Percentiles rank a stretch among this genome's conserved stretches.
phyloP scores from a whole-genome alignment of 2,329 filamentous ascomycete genomes.

The Ceratocystiopsis brevicomis region DNA sequence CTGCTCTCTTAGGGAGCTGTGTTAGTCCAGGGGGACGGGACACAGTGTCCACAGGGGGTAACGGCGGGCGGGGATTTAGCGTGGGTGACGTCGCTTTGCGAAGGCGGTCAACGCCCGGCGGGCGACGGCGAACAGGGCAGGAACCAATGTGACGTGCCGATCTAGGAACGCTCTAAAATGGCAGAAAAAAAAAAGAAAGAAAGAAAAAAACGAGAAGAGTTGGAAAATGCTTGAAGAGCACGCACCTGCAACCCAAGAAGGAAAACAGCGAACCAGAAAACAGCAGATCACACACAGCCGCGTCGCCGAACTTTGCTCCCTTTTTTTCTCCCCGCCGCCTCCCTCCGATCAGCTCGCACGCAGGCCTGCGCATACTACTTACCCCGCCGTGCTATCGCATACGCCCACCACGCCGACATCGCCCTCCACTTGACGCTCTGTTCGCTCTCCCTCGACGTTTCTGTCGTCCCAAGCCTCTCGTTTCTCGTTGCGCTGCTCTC shows the following conservation, averaged over 20 bases:
- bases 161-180: not conserved
- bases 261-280: not conserved
- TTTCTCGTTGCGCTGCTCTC: no score
- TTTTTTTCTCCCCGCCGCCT: not conserved
- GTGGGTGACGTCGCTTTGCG: no score
- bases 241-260: not conserved
- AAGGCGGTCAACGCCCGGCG: no score
- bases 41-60: not conserved
- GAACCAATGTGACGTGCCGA: not conserved
- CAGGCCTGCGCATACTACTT: no score
- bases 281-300: not conserved
- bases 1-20: no score
- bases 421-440: not conserved
- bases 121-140: not conserved
- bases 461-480: no score
- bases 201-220: not conserved
- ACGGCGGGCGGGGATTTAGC: no score
- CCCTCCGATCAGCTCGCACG: no score
- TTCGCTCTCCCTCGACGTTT: not conserved
- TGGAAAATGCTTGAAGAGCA: not conserved
- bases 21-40: no score
- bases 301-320: not conserved
- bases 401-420: no score
- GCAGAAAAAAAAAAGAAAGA: not conserved
- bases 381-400: no score